Conservation (phyloP, 2,329 filamentous ascomycete genomes). For the Pseudopithomyces maydicus region DNA sequence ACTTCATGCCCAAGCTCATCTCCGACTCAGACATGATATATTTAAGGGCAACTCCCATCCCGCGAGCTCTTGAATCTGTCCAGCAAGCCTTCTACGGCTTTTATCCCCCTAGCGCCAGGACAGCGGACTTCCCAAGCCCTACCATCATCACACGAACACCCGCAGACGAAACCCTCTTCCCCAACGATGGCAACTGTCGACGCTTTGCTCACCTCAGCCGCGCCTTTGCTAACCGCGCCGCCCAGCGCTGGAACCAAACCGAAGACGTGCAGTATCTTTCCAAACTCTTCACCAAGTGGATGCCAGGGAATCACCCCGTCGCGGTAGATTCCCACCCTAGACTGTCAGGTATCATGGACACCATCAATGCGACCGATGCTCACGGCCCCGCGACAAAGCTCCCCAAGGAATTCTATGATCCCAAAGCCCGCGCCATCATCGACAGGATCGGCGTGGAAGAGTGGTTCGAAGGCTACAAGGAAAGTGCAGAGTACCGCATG, state of each 20-base stretch:
- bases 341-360: slow-evolving; percentile 91
- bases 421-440: slow-evolving; percentile 70
- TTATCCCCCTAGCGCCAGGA: slow-evolving; percentile 51
- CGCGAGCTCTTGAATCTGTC: slow-evolving; percentile 55
- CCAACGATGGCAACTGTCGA: slow-evolving; percentile 55
- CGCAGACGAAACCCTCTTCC: slow-evolving; percentile 56
- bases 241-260: slow-evolving; percentile 58
- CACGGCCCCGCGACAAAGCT: slow-evolving; percentile 81
- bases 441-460: slow-evolving; percentile 81
- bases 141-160: slow-evolving; percentile 52
- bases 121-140: slow-evolving; percentile 49
- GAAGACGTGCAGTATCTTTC: slow-evolving; percentile 85
- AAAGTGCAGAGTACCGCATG: slow-evolving; percentile 84
- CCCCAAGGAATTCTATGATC: slow-evolving; percentile 86
- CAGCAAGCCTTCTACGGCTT: slow-evolving; percentile 57
- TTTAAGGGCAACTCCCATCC: slow-evolving; percentile 55
- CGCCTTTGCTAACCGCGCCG: slow-evolving; percentile 54
- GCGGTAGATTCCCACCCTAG: slow-evolving; percentile 84
- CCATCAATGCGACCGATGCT: slow-evolving; percentile 84
- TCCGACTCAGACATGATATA: slow-evolving; percentile 51
- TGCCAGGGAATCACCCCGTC: slow-evolving; percentile 72
- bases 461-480: slow-evolving; percentile 87
- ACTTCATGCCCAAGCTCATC: slow-evolving; percentile 54
- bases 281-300: slow-evolving; percentile 78
- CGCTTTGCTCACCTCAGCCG: slow-evolving; percentile 54